Conservation (phyloP, 2,329 filamentous ascomycete species). For the Diaporthe destruens region DNA sequence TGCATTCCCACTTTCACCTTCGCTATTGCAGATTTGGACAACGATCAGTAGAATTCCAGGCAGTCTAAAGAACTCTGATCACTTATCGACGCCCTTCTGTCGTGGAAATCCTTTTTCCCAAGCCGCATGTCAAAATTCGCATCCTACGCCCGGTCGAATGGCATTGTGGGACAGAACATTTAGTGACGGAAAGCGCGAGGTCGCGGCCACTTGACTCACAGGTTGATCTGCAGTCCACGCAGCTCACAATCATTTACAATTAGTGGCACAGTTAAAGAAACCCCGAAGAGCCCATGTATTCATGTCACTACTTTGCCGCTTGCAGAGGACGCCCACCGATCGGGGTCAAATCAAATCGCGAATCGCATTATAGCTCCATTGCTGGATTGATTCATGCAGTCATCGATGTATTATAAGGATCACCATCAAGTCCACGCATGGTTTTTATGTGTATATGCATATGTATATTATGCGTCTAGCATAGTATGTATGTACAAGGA, state of each 20-base stretch:
- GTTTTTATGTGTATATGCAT: background rate
- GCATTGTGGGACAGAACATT: background rate
- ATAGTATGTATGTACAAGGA: constrained; percentile 30
- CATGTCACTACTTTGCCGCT: no score
- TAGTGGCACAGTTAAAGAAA: no score
- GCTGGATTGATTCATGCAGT: background rate
- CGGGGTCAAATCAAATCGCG: background rate
- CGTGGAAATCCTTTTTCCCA: background rate
- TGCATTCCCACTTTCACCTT: background rate
- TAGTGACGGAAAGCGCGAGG: no score
- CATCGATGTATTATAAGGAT: background rate
- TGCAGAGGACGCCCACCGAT: no score
- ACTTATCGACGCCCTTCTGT: no score
- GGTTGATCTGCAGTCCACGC: background rate
- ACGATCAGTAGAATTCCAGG: rapidly evolving
- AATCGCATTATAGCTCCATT: background rate
- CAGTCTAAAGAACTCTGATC: background rate
- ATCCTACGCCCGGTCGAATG: background rate
- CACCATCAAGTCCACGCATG: constrained; percentile 2
- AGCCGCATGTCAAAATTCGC: background rate
- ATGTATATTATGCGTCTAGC: constrained; percentile 23
- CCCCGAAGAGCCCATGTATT: no score
- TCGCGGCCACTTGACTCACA: background rate
- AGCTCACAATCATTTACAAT: background rate
- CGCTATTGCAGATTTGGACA: rapidly evolving